phyloP scores from a whole-genome alignment of 208 protist species.

The Wallacemonas rigidus region DNA sequence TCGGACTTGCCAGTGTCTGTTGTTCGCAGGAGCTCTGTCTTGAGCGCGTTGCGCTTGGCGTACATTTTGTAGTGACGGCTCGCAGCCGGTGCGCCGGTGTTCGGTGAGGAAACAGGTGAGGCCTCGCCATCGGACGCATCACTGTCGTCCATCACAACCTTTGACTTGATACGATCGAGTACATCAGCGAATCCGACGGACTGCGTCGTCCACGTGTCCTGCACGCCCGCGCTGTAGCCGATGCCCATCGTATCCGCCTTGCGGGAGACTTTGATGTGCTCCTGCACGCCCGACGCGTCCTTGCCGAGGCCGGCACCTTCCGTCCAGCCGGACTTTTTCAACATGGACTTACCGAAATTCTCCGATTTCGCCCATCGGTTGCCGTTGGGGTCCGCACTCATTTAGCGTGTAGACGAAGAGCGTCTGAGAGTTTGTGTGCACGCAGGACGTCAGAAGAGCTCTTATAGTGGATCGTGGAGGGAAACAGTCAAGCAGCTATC shows the following conservation, averaged over 20 bases:
- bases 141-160: constrained; percentile 30
- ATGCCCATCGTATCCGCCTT: constrained; percentile 90
- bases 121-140: constrained; percentile 29
- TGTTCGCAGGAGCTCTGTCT: constrained; percentile 75
- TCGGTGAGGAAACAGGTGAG: constrained; percentile 19
- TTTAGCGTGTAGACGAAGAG: constrained; percentile 20
- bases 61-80: constrained; percentile 83
- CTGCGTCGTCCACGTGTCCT: constrained; percentile 86
- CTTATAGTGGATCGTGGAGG: too few relatives aligned
- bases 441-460: too few relatives aligned
- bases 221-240: constrained; percentile 80
- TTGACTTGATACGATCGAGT: constrained; percentile 66
- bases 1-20: constrained; percentile 34
- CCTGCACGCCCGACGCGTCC: constrained; percentile 74
- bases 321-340: constrained; percentile 92
- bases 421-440: too few relatives aligned
- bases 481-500: too few relatives aligned
- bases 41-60: constrained; percentile 80
- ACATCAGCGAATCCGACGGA: constrained; percentile 89
- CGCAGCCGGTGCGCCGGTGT: constrained; percentile 31
- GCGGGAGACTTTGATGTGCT: constrained; percentile 86
- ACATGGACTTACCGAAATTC: constrained; percentile 82
- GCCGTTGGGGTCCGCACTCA: constrained; percentile 85
- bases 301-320: constrained; percentile 90
- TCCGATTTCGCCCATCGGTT: constrained; percentile 81